These are phyloP conservation scores for Neoboletus brunneissimus DNA, from an alignment of 768 basidiomycete genomes.

Conservation along the genomic window DNA sequence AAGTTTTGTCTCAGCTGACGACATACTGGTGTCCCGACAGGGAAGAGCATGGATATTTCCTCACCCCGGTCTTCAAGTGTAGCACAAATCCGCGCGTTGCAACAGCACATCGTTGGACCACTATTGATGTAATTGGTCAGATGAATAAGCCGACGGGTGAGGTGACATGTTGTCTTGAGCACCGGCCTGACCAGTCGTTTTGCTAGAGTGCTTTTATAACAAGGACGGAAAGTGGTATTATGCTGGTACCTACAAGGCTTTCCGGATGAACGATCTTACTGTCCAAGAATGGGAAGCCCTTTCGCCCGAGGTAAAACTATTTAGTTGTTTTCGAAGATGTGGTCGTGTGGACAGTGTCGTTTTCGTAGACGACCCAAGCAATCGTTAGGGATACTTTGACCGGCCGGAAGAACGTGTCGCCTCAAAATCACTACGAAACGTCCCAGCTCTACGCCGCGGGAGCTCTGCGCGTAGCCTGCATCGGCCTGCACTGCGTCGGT, in stretches of 20 bases:
- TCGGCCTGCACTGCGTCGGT: conserved; percentile 73
- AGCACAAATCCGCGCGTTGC: conserved; percentile 73
- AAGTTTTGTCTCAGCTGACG: conserved; percentile 61
- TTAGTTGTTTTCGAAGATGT: neutral
- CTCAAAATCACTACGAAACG: conserved; percentile 75
- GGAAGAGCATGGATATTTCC: conserved; percentile 79
- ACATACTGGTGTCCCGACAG: conserved; percentile 79
- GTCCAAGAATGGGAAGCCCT: conserved; percentile 68
- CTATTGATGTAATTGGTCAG: conserved; percentile 58
- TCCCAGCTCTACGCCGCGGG: conserved; percentile 70
- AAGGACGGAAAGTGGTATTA: conserved; percentile 84
- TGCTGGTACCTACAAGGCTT: conserved; percentile 71
- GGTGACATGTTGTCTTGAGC: neutral
- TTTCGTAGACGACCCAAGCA: conserved; percentile 55
- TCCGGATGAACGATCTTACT: conserved; percentile 63
- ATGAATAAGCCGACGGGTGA: conserved; percentile 64
- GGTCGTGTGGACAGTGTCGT: conserved; percentile 7
- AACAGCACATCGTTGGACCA: conserved; percentile 73
- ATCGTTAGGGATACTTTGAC: conserved; percentile 71
- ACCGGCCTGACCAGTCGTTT: neutral
- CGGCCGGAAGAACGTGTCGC: conserved; percentile 71
- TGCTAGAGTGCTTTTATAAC: conserved; percentile 74
- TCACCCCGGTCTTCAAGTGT: conserved; percentile 73
- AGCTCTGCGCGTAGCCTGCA: conserved; percentile 68
- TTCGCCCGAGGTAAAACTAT: conserved; percentile 51